These are phyloP conservation scores for Leucoagaricus sp. DNA, from an alignment of 1,284 basidiomycete genomes.

Conservation along the genomic window DNA sequence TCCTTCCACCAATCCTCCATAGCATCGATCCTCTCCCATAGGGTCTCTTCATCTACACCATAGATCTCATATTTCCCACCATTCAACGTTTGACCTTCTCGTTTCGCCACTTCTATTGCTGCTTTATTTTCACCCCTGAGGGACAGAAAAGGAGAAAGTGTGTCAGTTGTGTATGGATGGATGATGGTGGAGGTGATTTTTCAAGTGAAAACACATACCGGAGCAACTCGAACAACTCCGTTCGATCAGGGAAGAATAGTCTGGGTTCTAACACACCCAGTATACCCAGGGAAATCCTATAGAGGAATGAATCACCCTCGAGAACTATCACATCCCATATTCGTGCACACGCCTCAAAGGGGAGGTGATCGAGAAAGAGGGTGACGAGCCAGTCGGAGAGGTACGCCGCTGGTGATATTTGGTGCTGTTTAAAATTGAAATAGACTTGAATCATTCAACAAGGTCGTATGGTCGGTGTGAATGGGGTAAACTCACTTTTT, in stretches of 20 bases:
- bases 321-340: conserved; percentile 89
- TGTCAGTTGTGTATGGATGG: neutral
- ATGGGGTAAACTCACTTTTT: conserved; percentile 60
- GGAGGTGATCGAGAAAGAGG: conserved; percentile 84
- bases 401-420: conserved; percentile 79
- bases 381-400: conserved; percentile 81
- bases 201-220: conserved; percentile 42
- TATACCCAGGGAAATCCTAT: conserved; percentile 81
- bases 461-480: neutral
- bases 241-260: conserved; percentile 81
- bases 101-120: conserved; percentile 77
- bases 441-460: conserved; percentile 57
- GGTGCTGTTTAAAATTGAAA: conserved; percentile 94
- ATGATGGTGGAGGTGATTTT: conserved; percentile 10
- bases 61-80: conserved; percentile 88
- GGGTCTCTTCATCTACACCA: conserved; percentile 79
- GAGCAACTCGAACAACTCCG: conserved; percentile 73
- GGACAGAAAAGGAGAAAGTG: neutral
- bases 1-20: conserved; percentile 96
- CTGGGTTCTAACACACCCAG: conserved; percentile 86
- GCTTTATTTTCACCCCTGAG: conserved; percentile 80
- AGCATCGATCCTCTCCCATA: conserved; percentile 76
- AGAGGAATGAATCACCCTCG: conserved; percentile 87
- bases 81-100: conserved; percentile 60
- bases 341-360: conserved; percentile 85